phyloP scores from a whole-genome alignment of 106 monocot species.

The Phalaenopsis equestris region DNA sequence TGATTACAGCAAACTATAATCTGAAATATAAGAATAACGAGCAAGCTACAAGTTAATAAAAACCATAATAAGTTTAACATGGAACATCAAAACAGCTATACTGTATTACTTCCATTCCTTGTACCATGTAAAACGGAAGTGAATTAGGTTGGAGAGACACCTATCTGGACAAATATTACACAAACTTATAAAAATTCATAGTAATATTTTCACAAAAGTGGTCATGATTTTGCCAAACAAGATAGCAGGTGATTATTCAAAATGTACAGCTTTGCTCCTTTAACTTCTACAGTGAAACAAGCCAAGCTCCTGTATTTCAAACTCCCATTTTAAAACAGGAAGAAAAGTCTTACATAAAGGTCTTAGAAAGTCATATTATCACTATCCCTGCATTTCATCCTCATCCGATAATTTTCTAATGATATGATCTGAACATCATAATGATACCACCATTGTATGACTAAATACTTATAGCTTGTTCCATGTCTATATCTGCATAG shows the following conservation, averaged over 20 bases:
- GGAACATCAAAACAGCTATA: neutral
- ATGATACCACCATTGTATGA: neutral
- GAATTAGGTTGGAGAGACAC: neutral
- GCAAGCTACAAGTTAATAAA: neutral
- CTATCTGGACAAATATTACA: neutral
- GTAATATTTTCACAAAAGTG: neutral
- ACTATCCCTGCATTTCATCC: neutral
- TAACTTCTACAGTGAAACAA: neutral
- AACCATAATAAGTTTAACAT: neutral
- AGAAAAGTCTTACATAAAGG: neutral
- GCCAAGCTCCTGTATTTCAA: neutral
- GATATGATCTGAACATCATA: neutral
- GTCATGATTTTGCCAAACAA: neutral
- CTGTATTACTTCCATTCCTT: neutral
- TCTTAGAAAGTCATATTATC: neutral
- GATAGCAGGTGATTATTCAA: too few species aligned
- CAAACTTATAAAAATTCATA: neutral
- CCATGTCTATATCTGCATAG: too few species aligned
- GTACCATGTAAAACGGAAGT: neutral
- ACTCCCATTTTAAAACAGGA: neutral
- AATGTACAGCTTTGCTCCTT: too few species aligned
- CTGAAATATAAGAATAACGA: conserved; percentile 35
- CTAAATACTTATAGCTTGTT: neutral
- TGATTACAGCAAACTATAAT: conserved; percentile 75
- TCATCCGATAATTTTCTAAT: neutral